Conservation (phyloP, 202 grass and related monocot species). For the Panicum virgatum region DNA sequence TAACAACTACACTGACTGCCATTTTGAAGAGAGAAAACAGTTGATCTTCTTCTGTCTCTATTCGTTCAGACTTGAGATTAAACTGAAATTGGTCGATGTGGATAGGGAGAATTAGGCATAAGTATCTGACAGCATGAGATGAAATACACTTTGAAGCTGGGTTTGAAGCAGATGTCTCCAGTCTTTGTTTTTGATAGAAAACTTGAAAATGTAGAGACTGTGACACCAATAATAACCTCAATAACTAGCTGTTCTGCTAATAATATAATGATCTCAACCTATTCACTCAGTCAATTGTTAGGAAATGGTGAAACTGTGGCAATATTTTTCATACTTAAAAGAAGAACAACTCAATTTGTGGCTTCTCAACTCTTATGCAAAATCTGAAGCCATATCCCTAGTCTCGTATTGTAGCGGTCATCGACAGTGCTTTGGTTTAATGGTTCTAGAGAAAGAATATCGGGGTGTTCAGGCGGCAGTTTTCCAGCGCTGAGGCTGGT, state of each 20-base stretch:
- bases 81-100: neutral
- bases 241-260: neutral
- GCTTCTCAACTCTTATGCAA: neutral
- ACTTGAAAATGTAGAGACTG: slow-evolving; percentile 1
- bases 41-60: neutral
- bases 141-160: slow-evolving; percentile 1
- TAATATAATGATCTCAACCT: neutral
- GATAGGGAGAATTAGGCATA: neutral
- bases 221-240: neutral
- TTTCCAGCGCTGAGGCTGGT: neutral
- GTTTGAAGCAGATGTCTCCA: too few species aligned
- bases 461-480: neutral
- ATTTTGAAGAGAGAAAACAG: neutral
- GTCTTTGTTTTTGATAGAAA: too few species aligned
- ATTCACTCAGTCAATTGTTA: neutral
- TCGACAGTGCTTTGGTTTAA: neutral
- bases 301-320: neutral
- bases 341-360: neutral
- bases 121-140: neutral
- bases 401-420: neutral
- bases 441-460: neutral
- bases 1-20: slow-evolving; percentile 38
- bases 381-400: neutral
- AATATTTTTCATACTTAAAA: neutral
- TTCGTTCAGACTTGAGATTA: neutral